phyloP scores from a whole-genome alignment of 2,329 filamentous ascomycete genomes.

The Hypoxylon rubiginosum region DNA sequence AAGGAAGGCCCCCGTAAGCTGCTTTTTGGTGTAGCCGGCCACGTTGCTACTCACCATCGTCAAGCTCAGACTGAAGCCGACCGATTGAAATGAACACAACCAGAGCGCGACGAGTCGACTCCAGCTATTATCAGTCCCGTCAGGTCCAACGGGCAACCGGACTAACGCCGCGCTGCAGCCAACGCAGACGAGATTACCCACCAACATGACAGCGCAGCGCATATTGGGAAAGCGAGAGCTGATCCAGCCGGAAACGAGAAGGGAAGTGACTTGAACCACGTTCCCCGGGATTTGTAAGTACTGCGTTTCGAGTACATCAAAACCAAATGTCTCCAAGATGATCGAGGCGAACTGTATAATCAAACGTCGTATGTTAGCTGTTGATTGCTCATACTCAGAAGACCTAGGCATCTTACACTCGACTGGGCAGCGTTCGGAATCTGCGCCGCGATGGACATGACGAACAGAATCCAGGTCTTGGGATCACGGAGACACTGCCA shows the following conservation, averaged over 20 bases:
- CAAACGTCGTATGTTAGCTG: slow-evolving; percentile 2
- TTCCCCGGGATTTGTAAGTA: slow-evolving; percentile 74
- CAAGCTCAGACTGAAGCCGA: slow-evolving; percentile 53
- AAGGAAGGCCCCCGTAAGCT: slow-evolving; percentile 51
- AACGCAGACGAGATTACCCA: slow-evolving; percentile 68
- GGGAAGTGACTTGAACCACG: slow-evolving; percentile 66
- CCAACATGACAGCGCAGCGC: slow-evolving; percentile 67
- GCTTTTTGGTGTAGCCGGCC: slow-evolving; percentile 54
- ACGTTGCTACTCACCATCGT: slow-evolving; percentile 54
- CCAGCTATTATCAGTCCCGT: slow-evolving; percentile 63
- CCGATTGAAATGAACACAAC: slow-evolving; percentile 57
- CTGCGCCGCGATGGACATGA: slow-evolving; percentile 67
- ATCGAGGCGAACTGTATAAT: slow-evolving; percentile 47
- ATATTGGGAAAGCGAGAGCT: slow-evolving; percentile 64
- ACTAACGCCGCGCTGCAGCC: slow-evolving; percentile 66
- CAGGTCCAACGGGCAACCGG: slow-evolving; percentile 57
- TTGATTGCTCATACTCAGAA: background rate
- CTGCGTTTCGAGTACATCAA: slow-evolving; percentile 64
- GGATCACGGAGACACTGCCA: slow-evolving; percentile 63
- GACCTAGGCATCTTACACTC: slow-evolving; percentile 48
- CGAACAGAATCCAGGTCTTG: slow-evolving; percentile 70
- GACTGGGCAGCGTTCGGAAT: slow-evolving; percentile 70
- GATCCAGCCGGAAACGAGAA: slow-evolving; percentile 65
- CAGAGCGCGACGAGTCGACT: slow-evolving; percentile 69
- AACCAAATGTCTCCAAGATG: slow-evolving; percentile 49